Evolutionary conservation across 75 land plant genomes (phyloP).

Genomic region (Picea sitchensis): DNA sequence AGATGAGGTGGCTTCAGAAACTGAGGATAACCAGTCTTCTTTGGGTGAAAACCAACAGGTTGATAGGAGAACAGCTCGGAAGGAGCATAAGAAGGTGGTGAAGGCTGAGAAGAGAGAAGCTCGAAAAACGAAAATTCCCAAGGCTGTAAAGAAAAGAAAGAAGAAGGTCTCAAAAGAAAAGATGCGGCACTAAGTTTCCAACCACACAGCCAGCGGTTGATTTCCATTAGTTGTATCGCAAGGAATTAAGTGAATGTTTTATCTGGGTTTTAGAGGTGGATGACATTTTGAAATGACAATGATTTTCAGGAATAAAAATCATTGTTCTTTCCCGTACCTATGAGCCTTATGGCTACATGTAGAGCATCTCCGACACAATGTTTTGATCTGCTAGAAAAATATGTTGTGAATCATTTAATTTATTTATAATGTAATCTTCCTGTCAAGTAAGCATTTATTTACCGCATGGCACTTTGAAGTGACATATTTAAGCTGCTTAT

Average conservation of each 20-base stretch:
- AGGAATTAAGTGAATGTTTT: background rate
- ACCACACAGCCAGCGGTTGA: background rate
- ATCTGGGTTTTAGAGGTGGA: background rate
- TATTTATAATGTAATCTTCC: background rate
- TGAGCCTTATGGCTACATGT: background rate
- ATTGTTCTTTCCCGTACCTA: background rate
- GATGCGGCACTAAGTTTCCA: conserved; percentile 6
- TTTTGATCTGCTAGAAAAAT: background rate
- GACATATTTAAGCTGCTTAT: background rate
- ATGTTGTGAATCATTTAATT: background rate
- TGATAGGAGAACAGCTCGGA: conserved; percentile 68
- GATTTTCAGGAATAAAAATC: background rate
- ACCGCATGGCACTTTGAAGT: background rate
- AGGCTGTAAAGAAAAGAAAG: conserved; percentile 88
- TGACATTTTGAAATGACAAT: background rate
- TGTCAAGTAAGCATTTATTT: background rate
- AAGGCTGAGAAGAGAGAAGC: conserved; percentile 95
- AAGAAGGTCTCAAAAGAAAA: conserved; percentile 70
- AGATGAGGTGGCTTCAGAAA: conserved; percentile 8
- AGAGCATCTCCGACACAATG: background rate
- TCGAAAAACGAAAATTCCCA: conserved; percentile 79
- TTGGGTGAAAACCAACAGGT: conserved; percentile 13
- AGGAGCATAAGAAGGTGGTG: conserved; percentile 94
- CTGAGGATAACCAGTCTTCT: conserved; percentile 4
- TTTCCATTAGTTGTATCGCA: background rate